Evolutionary conservation across 768 basidiomycete genomes (phyloP).

Genomic region (Suillus alpinus): DNA sequence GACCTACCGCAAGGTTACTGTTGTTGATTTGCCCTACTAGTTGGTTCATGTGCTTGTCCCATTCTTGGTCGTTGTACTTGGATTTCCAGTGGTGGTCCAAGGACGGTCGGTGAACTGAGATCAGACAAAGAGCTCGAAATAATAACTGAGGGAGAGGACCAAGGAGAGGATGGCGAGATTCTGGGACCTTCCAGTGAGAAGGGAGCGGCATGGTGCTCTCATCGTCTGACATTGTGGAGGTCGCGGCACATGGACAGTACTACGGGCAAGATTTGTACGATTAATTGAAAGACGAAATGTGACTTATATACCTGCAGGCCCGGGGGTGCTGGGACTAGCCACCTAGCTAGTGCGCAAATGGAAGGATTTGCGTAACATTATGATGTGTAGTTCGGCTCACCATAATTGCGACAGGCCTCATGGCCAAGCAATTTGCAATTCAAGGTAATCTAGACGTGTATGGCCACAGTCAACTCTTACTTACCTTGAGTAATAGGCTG

Average conservation of each 20-base stretch:
- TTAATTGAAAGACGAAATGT: no score
- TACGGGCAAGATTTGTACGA: no score
- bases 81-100: slow-evolving; percentile 1
- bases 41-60: neutral
- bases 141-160: neutral
- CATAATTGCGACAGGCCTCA: no score
- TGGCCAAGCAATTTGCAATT: no score
- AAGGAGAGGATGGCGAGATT: neutral
- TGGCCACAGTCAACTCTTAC: no score
- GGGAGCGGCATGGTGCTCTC: neutral
- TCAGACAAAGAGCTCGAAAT: neutral
- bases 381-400: no score
- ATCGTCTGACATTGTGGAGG: neutral
- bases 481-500: no score
- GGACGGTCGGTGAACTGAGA: slow-evolving; percentile 1
- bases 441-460: no score
- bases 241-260: neutral
- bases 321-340: no score
- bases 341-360: no score
- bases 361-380: no score
- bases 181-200: neutral
- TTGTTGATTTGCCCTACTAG: neutral
- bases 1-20: neutral
- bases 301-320: no score
- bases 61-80: neutral